Evolutionary conservation across 2,329 filamentous ascomycete genomes (phyloP), one percentile per base, ranked within the genome.

Genomic region (Xylaria sp.): DNA sequence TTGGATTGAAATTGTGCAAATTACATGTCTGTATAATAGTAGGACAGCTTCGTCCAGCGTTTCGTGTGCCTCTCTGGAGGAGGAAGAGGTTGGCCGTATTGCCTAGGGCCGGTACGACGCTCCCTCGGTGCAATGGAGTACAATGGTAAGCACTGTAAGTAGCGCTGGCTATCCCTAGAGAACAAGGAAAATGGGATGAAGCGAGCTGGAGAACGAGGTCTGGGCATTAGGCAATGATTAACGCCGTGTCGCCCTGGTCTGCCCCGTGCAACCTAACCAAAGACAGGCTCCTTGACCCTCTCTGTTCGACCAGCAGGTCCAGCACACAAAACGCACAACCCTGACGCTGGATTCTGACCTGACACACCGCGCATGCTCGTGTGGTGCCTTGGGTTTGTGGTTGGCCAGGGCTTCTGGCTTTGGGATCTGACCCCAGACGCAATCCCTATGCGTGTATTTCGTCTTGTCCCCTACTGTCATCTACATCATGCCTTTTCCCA

Each of bases 301-400:
- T n/a, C n/a, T n/a, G n/a, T n/a, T n/a, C n/a, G n/a, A 17, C 43
- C 19, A 50, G 46, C 23, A 23, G n/a, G n/a, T n/a, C n/a, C n/a
- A n/a, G n/a, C n/a, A n/a, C n/a, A n/a, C n/a, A n/a, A n/a, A n/a
- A n/a, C n/a, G n/a, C 38, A 42, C 23, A 42, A 33, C 28, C 31
- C 38, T 52, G 54, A 47, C 33, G 25, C 33, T 51, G 19, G 33
- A 21, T 53, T 60, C 33, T 54, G 46, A 35, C n/a, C 59, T 57
- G 52, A 56, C 52, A 52, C 37, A 45, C 46, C 47, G 42, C 31
- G 47, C 47, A 52, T 38, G 49, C 49, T 38, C 31, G 19, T 33
- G 37, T 17, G 23, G 47, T 38, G 56, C 50, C 55, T 65, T 68
- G 60, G 65, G 52, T n/a, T n/a, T n/a, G n/a, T 65, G 61, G 66